A percentile compares a stretch with the other conserved stretches of the same genome.
Conservation (phyloP, 2,329 filamentous ascomycete genomes). For the Phialophora tarda region DNA sequence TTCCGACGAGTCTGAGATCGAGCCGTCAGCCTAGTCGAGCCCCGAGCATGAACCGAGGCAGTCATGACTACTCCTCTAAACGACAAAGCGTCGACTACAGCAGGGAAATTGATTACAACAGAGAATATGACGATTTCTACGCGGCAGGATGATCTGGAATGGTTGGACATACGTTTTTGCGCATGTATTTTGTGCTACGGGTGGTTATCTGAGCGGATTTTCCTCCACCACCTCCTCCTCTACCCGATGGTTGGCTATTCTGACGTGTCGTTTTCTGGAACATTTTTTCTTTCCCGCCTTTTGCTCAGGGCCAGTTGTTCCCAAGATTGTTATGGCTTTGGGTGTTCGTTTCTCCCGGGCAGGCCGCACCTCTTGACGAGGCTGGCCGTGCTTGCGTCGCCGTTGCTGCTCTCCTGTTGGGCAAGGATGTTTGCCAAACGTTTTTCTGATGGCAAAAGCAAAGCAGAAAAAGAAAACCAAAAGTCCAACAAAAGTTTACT, state of each 20-base stretch:
- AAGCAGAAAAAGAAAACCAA: conserved; percentile 18
- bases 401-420: conserved; percentile 16
- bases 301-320: neutral
- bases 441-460: conserved; percentile 18
- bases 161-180: conserved; percentile 6
- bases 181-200: conserved; percentile 14
- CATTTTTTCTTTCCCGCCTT: neutral
- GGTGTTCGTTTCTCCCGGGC: conserved; percentile 14
- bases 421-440: conserved; percentile 11
- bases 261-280: conserved; percentile 27
- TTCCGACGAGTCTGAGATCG: conserved; percentile 20
- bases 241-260: conserved; percentile 13
- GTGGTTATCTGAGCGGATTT: conserved; percentile 10
- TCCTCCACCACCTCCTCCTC: neutral
- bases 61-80: conserved; percentile 22
- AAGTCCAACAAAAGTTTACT: conserved; percentile 21
- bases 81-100: conserved; percentile 33
- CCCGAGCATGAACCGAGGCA: conserved; percentile 24
- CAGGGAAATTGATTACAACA: conserved; percentile 9
- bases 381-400: conserved; percentile 14
- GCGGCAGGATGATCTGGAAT: conserved; percentile 15
- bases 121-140: conserved; percentile 24
- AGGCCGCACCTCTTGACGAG: conserved; percentile 1
- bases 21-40: conserved; percentile 33
- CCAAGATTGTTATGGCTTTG: neutral